Base-by-base conservation (phyloP, 768 basidiomycete species). In the Phanerodontia chrysosporium region DNA sequence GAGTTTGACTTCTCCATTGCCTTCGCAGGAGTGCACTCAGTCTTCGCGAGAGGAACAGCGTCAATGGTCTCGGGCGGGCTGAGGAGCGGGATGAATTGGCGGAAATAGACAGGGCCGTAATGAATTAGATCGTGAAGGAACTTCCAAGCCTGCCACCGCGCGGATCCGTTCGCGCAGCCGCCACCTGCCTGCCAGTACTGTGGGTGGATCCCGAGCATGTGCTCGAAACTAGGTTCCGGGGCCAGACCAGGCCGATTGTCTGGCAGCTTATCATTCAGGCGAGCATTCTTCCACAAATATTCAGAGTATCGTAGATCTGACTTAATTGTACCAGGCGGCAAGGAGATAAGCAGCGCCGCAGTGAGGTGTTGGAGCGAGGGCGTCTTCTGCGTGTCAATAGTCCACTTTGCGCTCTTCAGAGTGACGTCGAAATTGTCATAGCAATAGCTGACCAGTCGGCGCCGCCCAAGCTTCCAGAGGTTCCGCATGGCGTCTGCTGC, bases 401-500 rank as follows among this genome's bases (percentile, higher is more conserved):
- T 75, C 0, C 72, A 73, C 6, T 69, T 56, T 0, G 64, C 16
- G 9, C 63, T 55, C 49, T 74, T 70, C 8, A 78, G 59, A 44
- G 75, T 65, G 5, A 78, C 66, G 60, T 81, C 77, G 28, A 80
- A 70, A 62, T 81, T 81, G 58, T 81, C 74, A 28, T 75, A 80
- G 5, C 74, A 74, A 62, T 70, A 75, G 5, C 62, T 55, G 1
- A 67, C 58, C 0, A 68, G 52, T 5, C 73, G 60, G 3, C 65
- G 67, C 27, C 62, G 51, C 0, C 71, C 73, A 21, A 72, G 61
- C 10, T 62, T 45, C 14, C 60, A 58, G 0, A 62, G 62, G 1
- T 39, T 22, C n/a, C 58, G 64, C 6, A 18, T 3, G 3, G 56
- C 18, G n/a, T 62, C 49, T 13, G 25, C n/a, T 30, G 67, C 64